Percentiles rank a stretch among this genome's conserved stretches.
Conservation (phyloP, 805 yeast species). For the Kuraishia molischiana region DNA sequence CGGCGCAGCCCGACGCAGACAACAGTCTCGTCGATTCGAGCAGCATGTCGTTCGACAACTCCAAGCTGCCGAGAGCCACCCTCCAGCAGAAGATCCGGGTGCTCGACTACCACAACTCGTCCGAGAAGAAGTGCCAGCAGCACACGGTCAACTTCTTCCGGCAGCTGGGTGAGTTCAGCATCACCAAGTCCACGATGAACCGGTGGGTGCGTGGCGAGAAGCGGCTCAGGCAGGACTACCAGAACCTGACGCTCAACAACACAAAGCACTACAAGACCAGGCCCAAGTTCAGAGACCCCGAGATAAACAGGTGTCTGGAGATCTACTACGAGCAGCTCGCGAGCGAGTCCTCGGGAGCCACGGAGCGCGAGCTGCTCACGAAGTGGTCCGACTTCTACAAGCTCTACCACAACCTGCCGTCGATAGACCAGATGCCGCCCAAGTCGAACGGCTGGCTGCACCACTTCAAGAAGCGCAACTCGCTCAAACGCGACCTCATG, state of each 20-base stretch:
- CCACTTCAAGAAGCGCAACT: constrained; percentile 24
- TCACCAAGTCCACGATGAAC: constrained; percentile 27
- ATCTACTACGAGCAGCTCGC: constrained; percentile 25
- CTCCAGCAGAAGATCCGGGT: constrained; percentile 24
- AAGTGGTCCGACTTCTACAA: constrained; percentile 19
- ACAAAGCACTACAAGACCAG: constrained; percentile 18
- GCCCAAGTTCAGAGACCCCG: constrained; percentile 21
- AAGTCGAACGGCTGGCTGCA: constrained; percentile 32
- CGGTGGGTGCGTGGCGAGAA: constrained; percentile 27
- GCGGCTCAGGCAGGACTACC: constrained; percentile 18
- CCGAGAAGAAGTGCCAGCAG: constrained; percentile 22
- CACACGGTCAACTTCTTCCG: constrained; percentile 23
- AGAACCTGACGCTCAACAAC: constrained; percentile 16
- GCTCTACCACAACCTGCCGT: constrained; percentile 9
- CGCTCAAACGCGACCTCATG: constrained; percentile 17
- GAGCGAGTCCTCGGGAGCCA: constrained; percentile 16
- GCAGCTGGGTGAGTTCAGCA: constrained; percentile 18
- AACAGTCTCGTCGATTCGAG: not conserved
- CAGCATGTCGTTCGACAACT: not conserved
- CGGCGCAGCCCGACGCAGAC: not conserved
- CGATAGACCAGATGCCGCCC: constrained; percentile 1
- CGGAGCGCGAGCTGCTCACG: constrained; percentile 20
- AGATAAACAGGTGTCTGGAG: constrained; percentile 24
- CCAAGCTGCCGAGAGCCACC: constrained; percentile 23
- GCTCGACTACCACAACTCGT: constrained; percentile 23